A percentile compares a stretch with the other conserved stretches of the same genome.
Conservation (phyloP, 768 basidiomycete species). For the Sistotremastrum niveocremeum region DNA sequence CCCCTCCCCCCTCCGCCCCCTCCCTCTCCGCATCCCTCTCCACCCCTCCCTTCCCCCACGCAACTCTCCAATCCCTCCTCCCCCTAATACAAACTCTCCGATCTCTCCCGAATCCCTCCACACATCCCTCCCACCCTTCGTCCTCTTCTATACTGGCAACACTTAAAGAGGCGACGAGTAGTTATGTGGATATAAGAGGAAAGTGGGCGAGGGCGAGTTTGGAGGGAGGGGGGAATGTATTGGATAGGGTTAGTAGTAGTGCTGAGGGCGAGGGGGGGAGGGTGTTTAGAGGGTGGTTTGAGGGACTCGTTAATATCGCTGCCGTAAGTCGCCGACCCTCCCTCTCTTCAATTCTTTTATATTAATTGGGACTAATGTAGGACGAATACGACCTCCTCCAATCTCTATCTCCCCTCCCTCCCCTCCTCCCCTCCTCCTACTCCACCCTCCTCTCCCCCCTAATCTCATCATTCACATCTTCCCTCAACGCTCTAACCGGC, state of each 20-base stretch:
- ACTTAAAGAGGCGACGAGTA: conserved; percentile 63
- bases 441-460: conserved; percentile 51
- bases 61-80: conserved; percentile 49
- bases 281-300: conserved; percentile 64
- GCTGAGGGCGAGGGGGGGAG: conserved; percentile 52
- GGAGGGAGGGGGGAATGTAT: conserved; percentile 53
- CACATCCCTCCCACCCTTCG: conserved; percentile 75
- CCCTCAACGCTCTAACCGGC: conserved; percentile 44
- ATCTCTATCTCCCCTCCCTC: conserved; percentile 49
- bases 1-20: no score
- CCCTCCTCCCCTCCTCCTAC: conserved; percentile 43
- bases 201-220: conserved; percentile 64
- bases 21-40: conserved; percentile 31
- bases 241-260: conserved; percentile 57
- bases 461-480: conserved; percentile 48
- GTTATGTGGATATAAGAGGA: conserved; percentile 80
- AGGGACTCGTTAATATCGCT: conserved; percentile 46
- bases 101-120: conserved; percentile 58
- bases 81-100: conserved; percentile 36
- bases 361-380: no score
- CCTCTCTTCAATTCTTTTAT: background rate
- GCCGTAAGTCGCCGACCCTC: conserved; percentile 32
- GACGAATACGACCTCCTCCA: conserved; percentile 54
- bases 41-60: conserved; percentile 39
- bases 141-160: conserved; percentile 48